These are phyloP conservation scores for Lachnellula hyalina DNA, from an alignment of 2,329 filamentous ascomycete species.

Conservation along the genomic window DNA sequence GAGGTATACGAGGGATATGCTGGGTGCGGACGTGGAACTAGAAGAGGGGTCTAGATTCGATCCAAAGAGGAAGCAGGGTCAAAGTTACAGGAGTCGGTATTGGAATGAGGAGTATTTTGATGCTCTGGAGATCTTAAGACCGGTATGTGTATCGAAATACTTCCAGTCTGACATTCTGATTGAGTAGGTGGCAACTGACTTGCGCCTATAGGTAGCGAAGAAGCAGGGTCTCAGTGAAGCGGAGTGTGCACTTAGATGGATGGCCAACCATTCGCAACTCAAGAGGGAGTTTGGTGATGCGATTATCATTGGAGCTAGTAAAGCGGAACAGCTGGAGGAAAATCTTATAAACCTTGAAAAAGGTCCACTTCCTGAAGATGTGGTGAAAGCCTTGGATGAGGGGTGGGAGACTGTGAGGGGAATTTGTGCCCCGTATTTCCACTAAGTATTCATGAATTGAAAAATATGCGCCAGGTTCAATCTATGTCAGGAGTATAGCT, in stretches of 20 bases:
- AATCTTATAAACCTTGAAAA: constrained; percentile 56
- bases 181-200: background rate
- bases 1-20: constrained; percentile 40
- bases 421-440: constrained; percentile 49
- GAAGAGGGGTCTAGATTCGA: constrained; percentile 11
- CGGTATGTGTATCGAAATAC: background rate
- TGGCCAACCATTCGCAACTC: constrained; percentile 62
- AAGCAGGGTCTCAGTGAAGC: constrained; percentile 64
- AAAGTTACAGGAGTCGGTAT: constrained; percentile 49
- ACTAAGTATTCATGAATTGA: constrained; percentile 20
- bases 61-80: constrained; percentile 44
- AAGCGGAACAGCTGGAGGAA: constrained; percentile 48
- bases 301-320: constrained; percentile 55
- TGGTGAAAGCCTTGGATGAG: constrained; percentile 68
- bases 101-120: constrained; percentile 58
- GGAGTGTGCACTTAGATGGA: constrained; percentile 72
- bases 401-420: constrained; percentile 69
- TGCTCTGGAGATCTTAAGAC: constrained; percentile 62
- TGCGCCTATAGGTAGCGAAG: constrained; percentile 43
- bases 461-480: no score
- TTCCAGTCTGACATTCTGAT: background rate
- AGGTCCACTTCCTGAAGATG: constrained; percentile 71
- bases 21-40: constrained; percentile 30
- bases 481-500: no score
- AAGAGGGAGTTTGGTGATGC: constrained; percentile 50